A percentile compares a stretch with the other conserved stretches of the same genome.
Evolutionary conservation across 169 alveolate genomes (phyloP).

Genomic region (Blepharisma undulans): DNA sequence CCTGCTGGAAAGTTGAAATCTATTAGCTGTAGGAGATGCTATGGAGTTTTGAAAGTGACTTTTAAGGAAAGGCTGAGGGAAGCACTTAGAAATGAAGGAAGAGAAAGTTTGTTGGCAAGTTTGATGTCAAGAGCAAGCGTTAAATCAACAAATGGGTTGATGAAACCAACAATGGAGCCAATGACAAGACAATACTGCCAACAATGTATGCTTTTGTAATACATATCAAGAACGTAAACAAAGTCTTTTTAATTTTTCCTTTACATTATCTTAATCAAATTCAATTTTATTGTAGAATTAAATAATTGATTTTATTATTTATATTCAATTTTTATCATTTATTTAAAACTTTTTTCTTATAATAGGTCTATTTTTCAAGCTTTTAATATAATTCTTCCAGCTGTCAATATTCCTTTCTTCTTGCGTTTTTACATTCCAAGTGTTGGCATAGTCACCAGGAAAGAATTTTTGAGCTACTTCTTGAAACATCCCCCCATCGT

Average conservation of each 20-base stretch:
- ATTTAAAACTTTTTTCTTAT: neutral
- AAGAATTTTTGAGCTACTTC: neutral
- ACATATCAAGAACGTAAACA: neutral
- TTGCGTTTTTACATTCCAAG: slow-evolving; percentile 20
- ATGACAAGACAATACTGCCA: neutral
- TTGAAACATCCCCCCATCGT: neutral
- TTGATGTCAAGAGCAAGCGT: neutral
- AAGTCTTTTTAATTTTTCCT: neutral
- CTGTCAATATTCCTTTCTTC: slow-evolving; percentile 17
- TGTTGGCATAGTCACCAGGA: neutral
- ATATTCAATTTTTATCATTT: neutral
- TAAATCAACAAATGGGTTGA: neutral
- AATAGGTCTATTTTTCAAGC: neutral
- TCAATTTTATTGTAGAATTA: too few relatives aligned
- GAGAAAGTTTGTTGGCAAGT: neutral
- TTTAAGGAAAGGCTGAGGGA: neutral
- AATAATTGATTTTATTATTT: too few relatives aligned
- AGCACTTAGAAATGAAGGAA: neutral
- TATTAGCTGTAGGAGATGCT: neutral
- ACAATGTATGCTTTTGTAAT: neutral
- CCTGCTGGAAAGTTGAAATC: neutral
- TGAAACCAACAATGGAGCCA: neutral
- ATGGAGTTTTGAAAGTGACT: neutral
- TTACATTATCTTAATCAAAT: too few relatives aligned
- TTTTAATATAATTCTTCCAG: slow-evolving; percentile 2